These are phyloP conservation scores for Leishmania aethiopica DNA, from an alignment of 208 protist genomes.

Conservation along the genomic window DNA sequence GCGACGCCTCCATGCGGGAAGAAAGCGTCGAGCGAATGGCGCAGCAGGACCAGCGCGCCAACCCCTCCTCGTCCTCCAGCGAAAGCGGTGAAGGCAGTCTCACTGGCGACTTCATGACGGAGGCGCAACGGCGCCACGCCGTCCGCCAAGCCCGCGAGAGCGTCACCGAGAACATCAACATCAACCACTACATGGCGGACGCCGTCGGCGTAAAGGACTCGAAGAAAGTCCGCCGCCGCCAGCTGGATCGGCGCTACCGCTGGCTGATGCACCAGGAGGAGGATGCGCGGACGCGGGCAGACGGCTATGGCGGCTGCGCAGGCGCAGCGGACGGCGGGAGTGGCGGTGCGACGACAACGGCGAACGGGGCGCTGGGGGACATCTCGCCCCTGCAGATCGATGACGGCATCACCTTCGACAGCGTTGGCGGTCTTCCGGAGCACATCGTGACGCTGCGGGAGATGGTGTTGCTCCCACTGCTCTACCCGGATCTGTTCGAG, in stretches of 20 bases:
- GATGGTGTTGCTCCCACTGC: conserved; percentile 84
- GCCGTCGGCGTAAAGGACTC: conserved; percentile 39
- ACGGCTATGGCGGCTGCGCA: conserved; percentile 6
- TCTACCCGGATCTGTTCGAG: conserved; percentile 72
- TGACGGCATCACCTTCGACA: conserved; percentile 64
- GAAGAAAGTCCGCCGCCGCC: conserved; percentile 10
- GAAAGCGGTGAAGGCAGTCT: conserved; percentile 22
- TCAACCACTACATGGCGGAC: conserved; percentile 72
- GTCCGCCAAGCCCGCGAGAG: conserved; percentile 58
- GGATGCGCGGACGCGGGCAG: conserved; percentile 7
- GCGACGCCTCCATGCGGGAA: conserved; percentile 65
- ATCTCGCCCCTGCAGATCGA: conserved; percentile 72
- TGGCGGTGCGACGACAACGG: conserved; percentile 13
- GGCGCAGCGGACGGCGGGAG: neutral
- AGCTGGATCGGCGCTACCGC: conserved; percentile 44
- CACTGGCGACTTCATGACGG: conserved; percentile 28
- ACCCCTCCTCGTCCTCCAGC: conserved; percentile 16
- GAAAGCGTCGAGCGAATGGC: conserved; percentile 40
- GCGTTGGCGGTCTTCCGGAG: conserved; percentile 76
- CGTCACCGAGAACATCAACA: conserved; percentile 50
- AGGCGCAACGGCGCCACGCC: conserved; percentile 35
- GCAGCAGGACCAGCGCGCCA: conserved; percentile 28
- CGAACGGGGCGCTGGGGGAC: conserved; percentile 51
- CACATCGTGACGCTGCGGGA: conserved; percentile 80
- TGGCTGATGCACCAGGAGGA: conserved; percentile 35